Base-by-base conservation (phyloP, 1,284 basidiomycete genomes). In the Ceratorhiza oryzae-sativae region DNA sequence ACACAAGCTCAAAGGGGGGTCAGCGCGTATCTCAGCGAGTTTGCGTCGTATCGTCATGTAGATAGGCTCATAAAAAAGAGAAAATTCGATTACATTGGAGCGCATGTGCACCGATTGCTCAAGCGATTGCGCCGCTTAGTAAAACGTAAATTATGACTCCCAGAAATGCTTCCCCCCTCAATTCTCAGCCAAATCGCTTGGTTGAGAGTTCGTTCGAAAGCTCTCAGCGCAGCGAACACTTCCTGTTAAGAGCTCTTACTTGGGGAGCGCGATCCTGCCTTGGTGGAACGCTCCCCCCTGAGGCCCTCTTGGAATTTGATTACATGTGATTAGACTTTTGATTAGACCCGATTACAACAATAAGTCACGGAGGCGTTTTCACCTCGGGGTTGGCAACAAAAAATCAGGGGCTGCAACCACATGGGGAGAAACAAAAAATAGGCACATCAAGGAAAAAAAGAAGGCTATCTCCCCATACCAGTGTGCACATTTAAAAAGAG, bases 301-400 rank as follows among this genome's bases (percentile, higher is more conserved):
- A 5, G 27, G 27, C 53, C 30, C 53, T 55, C 18, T 32, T 9
- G n/a, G 32, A 30, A 25, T 45, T 25, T 10, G 23, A 45, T 6
- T 6, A 39, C 36, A 45, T 61, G 42, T 61, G 59, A 45, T 61
- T 61, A 46, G 23, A 42, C 3, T 45, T n/a, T n/a, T 46, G 59
- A 46, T 61, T 61, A 45, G 39, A 61, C 42, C 42, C 32, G 41
- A 46, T 23, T 45, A 32, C 36, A 61, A 42, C 15, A 15, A 20
- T 32, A 25, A 55, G 53, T 61, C 20, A 27, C 42, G 23, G 59
- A 41, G 59, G 59, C 59, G 59, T 61, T 61, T 61, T 32, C 42
- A 30, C 20, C 27, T 23, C 41, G 23, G 59, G 36, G 12, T 61
- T 30, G 30, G 59, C 30, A 13, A 41, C 59, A 61, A 61, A 61